Evolutionary conservation across 768 basidiomycete genomes (phyloP).

Genomic region (Naganishia friedmannii): DNA sequence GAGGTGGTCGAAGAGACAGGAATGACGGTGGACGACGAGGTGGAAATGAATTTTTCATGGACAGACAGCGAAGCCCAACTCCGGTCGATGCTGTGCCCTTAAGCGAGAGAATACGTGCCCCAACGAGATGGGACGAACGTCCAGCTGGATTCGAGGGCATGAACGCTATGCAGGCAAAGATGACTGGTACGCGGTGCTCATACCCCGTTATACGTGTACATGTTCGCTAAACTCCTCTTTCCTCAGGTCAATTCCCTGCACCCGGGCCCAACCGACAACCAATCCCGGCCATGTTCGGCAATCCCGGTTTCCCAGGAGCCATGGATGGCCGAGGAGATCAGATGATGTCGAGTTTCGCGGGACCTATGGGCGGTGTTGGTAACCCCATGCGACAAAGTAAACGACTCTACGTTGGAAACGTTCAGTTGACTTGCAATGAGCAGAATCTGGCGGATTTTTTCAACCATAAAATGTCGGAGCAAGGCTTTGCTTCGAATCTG

Average conservation of each 20-base stretch:
- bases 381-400: conserved; percentile 76
- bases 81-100: conserved; percentile 78
- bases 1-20: conserved; percentile 34
- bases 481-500: conserved; percentile 47
- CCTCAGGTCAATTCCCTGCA: conserved; percentile 84
- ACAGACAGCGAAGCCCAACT: conserved; percentile 61
- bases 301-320: conserved; percentile 32
- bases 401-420: conserved; percentile 92
- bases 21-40: conserved; percentile 35
- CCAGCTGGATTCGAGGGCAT: conserved; percentile 94
- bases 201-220: neutral
- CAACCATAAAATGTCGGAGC: conserved; percentile 89
- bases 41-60: conserved; percentile 46
- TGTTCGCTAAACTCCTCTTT: conserved; percentile 19
- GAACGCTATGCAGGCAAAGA: conserved; percentile 94
- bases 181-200: conserved; percentile 67
- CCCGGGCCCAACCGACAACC: conserved; percentile 77
- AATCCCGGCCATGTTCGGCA: conserved; percentile 32
- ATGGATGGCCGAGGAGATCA: conserved; percentile 23
- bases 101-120: conserved; percentile 74
- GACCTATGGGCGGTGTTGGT: conserved; percentile 35
- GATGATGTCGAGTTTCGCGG: conserved; percentile 27
- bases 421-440: conserved; percentile 91
- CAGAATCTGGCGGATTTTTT: conserved; percentile 89
- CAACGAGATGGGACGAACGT: conserved; percentile 94